A percentile compares a stretch with the other conserved stretches of the same genome.
Conservation (phyloP, 2,329 filamentous ascomycete genomes). For the Alternaria gaisen region DNA sequence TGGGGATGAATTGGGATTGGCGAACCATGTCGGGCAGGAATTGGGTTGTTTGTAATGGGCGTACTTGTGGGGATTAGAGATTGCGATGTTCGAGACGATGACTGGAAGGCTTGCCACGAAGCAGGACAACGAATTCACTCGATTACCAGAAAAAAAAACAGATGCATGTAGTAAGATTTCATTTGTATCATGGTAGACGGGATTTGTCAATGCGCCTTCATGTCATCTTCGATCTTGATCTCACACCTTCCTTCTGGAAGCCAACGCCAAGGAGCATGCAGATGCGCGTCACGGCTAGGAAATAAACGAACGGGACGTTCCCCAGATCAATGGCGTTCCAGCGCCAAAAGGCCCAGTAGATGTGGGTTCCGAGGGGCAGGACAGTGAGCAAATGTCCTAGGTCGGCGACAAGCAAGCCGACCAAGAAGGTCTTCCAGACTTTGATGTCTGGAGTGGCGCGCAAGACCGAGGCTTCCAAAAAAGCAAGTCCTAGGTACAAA, state of each 20-base stretch:
- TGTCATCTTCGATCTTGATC: constrained; percentile 19
- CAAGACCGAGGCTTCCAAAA: constrained; percentile 80
- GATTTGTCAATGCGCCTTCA: constrained; percentile 13
- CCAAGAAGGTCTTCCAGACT: constrained; percentile 75
- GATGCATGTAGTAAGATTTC: not conserved
- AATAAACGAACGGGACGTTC: constrained; percentile 75
- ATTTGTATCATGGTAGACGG: not conserved
- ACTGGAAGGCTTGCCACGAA: not conserved
- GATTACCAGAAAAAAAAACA: not conserved
- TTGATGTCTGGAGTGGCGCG: constrained; percentile 71
- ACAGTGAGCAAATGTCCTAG: constrained; percentile 77
- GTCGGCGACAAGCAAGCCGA: constrained; percentile 76
- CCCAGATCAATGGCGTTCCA: constrained; percentile 77
- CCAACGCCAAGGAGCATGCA: constrained; percentile 41
- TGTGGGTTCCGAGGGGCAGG: constrained; percentile 62
- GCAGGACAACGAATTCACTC: not conserved
- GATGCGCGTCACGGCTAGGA: constrained; percentile 60
- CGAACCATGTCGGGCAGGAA: not conserved
- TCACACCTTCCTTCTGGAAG: constrained; percentile 18
- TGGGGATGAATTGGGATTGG: constrained; percentile 5
- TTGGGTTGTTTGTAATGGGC: constrained; percentile 8
- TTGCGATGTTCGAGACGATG: constrained; percentile 8
- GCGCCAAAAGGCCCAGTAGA: constrained; percentile 69
- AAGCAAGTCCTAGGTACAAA: constrained; percentile 77
- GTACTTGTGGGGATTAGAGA: constrained; percentile 14